These are phyloP conservation scores for Mucor velutinosus DNA, from an alignment of 371 early-diverging fungal species.

Conservation along the genomic window DNA sequence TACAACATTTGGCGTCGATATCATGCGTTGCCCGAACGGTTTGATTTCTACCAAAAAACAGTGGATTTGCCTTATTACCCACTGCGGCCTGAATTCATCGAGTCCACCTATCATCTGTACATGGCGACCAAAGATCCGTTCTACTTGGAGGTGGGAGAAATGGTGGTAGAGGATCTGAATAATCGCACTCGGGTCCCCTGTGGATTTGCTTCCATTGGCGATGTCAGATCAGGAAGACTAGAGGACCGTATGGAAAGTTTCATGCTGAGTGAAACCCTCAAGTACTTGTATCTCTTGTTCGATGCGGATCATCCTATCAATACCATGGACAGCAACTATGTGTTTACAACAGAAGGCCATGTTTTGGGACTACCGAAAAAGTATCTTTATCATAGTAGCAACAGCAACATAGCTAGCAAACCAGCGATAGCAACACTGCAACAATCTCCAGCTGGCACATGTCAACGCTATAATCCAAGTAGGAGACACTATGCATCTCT, in stretches of 20 bases:
- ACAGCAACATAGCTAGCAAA: not conserved
- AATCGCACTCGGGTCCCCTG: constrained; percentile 72
- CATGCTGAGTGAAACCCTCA: constrained; percentile 92
- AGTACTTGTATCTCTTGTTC: constrained; percentile 85
- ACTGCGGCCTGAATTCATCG: constrained; percentile 91
- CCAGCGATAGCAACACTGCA: constrained; percentile 1
- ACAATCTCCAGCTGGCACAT: constrained; percentile 9
- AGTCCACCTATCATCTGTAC: constrained; percentile 92
- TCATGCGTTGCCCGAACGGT: constrained; percentile 87
- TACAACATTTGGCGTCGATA: constrained; percentile 87
- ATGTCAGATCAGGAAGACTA: constrained; percentile 63
- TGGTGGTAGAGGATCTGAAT: constrained; percentile 81
- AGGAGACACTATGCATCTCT: not conserved
- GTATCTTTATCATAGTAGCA: constrained; percentile 9
- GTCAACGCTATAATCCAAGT: constrained; percentile 15
- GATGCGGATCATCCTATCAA: constrained; percentile 60
- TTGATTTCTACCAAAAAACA: constrained; percentile 65
- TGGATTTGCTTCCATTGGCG: constrained; percentile 80
- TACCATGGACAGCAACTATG: constrained; percentile 69
- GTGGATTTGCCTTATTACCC: constrained; percentile 79
- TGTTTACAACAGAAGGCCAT: constrained; percentile 93
- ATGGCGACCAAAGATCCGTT: constrained; percentile 89
- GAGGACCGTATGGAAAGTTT: constrained; percentile 96
- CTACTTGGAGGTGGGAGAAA: constrained; percentile 89
- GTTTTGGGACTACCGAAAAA: constrained; percentile 49